phyloP scores from a whole-genome alignment of 345 rosid genomes.

The Mangifera indica region DNA sequence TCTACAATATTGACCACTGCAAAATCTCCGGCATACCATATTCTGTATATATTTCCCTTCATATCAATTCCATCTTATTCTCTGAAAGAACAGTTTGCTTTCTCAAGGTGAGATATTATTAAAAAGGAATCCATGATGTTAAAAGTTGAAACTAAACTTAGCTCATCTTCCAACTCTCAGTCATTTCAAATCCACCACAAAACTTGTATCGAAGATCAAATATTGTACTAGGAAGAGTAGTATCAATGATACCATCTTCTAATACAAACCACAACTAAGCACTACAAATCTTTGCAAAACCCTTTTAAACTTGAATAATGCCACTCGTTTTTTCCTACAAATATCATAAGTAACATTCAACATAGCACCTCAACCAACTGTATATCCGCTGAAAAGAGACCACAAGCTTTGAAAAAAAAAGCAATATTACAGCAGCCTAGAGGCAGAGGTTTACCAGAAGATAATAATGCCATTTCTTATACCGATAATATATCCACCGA shows the following conservation, averaged over 20 bases:
- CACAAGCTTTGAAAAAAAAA: neutral
- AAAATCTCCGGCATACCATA: neutral
- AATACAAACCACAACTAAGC: neutral
- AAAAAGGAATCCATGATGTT: neutral
- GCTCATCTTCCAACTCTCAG: neutral
- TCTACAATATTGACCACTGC: neutral
- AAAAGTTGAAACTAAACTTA: conserved; percentile 1
- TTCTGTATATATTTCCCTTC: neutral
- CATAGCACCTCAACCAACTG: neutral
- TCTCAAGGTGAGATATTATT: neutral
- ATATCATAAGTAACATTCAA: neutral
- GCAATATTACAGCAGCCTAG: conserved; percentile 1
- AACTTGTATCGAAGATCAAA: neutral
- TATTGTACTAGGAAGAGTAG: neutral
- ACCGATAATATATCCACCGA: conserved; percentile 94
- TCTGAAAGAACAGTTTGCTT: neutral
- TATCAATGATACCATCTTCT: neutral
- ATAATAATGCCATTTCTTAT: conserved; percentile 97
- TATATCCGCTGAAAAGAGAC: neutral
- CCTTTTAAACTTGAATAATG: conserved; percentile 4
- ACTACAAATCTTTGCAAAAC: neutral
- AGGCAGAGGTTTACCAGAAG: conserved; percentile 65
- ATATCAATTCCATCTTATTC: neutral
- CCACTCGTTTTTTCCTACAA: neutral
- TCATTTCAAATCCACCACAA: neutral